Evolutionary conservation across 345 rosid species (phyloP), one percentile per base, ranked within the genome.

Genomic region (Gossypium rotundifolium): DNA sequence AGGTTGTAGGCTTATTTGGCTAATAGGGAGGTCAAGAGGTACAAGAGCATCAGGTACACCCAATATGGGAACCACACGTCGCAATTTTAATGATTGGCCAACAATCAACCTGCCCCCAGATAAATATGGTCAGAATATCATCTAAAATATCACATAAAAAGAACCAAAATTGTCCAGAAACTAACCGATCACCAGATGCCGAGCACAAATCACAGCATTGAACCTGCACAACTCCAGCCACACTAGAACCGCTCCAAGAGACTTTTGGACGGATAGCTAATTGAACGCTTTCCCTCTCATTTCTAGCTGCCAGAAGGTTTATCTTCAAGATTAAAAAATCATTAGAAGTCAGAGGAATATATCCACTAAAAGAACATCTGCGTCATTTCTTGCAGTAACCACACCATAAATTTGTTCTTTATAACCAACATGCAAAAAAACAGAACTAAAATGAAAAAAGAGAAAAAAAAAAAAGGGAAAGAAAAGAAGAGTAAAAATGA

Each of bases 21-120:
- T 77, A 77, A 84, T 71, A 60, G 97, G 97, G 60, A 84, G 85
- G 79, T 92, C 92, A 80, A 94, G 88, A 11, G 98, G 98, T 55
- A 91, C 98, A 74, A 94, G 91, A 84, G 98, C 98, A 86, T 94
- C 98, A 54, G 98, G 98, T 33, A 94, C 88, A 82, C 98, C 97
- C 77, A 94, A 76, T 74, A 94, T 79, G 13, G 97, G 88, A 64
- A 92, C 90, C 79, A 91, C 97, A 17, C 81, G 89, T 53, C 97
- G 81, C 72, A 92, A 62, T 20, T 78, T 88, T 69, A 94, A 60
- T 11, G 98, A 91, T 81, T 88, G 90, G 69, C 97, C 98, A 81
- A 85, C 83, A 81, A 86, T 75, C 85, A 94, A 79, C 78, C 98
- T 94, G 92, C 62, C 71, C 59, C 81, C 38, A 55, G 74, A 64